Base-by-base conservation (phyloP, 129 eudicot species). In the Solidago caesia region DNA sequence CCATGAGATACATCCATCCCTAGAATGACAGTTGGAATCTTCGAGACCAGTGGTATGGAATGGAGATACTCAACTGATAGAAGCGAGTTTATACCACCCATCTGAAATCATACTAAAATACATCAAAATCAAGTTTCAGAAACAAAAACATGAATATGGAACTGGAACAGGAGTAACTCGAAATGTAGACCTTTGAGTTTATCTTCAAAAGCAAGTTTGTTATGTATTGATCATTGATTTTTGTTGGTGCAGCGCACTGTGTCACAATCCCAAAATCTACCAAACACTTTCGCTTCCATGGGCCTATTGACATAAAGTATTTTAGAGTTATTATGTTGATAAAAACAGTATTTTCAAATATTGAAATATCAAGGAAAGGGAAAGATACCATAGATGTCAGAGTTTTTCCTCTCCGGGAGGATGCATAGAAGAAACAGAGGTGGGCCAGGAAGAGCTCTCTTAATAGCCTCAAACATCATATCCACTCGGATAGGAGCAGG, bases 1-100 rank as follows among this genome's bases (percentile, higher is more conserved):
- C 96, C 96, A 68, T 93, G 96, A 15, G 92, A 90, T 0, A 90
- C 92, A 84, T 93, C 96, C 96, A 88, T 88, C 21, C 96, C 96
- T 12, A 92, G 9, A 12, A 92, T 90, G 0, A 92, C 57, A 0
- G 96, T 92, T 0, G 96, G 95, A 29, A 47, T 60, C 75, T 64
- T 72, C 1, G 92, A 88, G n/a, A 92, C 84, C 64, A 86, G 3
- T 0, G 96, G 96, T 7, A 90, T 75, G 5, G 80, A 13, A 14
- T 66, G 42, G 21, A 67, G 8, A 10, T n/a, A 56, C 78, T 92
- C 98, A 16, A 83, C 60, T 2, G 84, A 43, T 56, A 90, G 77
- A 62, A 84, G 25, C 8, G 98, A 89, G 60, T 92, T 92, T 5
- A 83, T 76, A 2, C 98, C 98, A 67, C 95, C 98, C 65, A 88